Percentiles rank a stretch among this genome's conserved stretches.
Evolutionary conservation across 2,329 filamentous ascomycete species (phyloP).

Genomic region (Sclerotinia subarctica): DNA sequence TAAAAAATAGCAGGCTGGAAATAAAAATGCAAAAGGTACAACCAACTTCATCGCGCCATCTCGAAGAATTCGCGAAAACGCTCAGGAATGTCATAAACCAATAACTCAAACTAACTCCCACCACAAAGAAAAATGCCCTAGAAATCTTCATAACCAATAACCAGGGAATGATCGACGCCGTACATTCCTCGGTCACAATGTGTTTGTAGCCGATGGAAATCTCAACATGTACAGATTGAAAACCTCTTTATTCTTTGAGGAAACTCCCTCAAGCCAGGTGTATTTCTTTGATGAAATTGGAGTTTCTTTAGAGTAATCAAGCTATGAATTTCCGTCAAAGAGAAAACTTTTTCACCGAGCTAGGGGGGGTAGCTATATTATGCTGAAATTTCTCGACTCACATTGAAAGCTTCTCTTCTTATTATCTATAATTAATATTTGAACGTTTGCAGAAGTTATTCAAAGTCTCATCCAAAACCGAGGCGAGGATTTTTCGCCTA

Average conservation of each 20-base stretch:
- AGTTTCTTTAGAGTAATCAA: too few relatives aligned
- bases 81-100: background rate
- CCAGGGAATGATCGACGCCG: slow-evolving; percentile 4
- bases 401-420: background rate
- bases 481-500: slow-evolving; percentile 1
- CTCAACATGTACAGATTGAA: background rate
- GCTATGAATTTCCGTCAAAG: background rate
- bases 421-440: slow-evolving; percentile 9
- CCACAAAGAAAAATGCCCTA: background rate
- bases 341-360: background rate
- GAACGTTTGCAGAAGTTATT: slow-evolving; percentile 16
- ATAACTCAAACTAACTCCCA: background rate
- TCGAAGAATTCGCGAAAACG: slow-evolving; percentile 9
- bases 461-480: background rate
- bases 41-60: background rate
- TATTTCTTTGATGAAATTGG: background rate
- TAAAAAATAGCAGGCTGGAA: background rate
- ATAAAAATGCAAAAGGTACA: background rate
- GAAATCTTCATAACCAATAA: background rate
- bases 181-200: slow-evolving; percentile 18
- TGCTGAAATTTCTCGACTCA: background rate
- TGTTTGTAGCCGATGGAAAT: slow-evolving; percentile 12
- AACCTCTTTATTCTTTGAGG: slow-evolving; percentile 4
- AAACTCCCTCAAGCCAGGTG: slow-evolving; percentile 4
- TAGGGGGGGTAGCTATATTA: slow-evolving; percentile 17